phyloP scores from a whole-genome alignment of 805 yeast genomes.

The Yarrowia yakushimensis region DNA sequence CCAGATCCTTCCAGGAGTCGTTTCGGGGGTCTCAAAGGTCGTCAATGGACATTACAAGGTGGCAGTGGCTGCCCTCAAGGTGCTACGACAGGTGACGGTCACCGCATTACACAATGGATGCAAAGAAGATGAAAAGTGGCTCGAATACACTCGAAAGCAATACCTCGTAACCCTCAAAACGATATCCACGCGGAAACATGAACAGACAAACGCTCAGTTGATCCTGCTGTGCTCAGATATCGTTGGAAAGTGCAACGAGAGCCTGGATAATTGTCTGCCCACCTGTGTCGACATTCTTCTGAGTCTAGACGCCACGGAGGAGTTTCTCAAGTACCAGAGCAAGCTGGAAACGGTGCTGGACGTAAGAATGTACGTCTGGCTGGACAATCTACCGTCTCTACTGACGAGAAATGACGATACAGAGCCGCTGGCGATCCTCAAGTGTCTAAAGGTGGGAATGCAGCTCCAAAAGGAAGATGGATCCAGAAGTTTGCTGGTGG shows the following conservation, averaged over 20 bases:
- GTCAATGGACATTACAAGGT: slow-evolving; percentile 33
- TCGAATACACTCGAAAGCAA: slow-evolving; percentile 52
- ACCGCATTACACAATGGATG: slow-evolving; percentile 31
- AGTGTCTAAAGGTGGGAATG: slow-evolving; percentile 27
- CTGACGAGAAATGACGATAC: slow-evolving; percentile 33
- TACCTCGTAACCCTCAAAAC: slow-evolving; percentile 44
- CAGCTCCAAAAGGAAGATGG: slow-evolving; percentile 10
- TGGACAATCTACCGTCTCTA: slow-evolving; percentile 33
- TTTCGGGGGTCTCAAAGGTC: slow-evolving; percentile 34
- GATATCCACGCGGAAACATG: slow-evolving; percentile 6
- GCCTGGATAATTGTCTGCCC: not conserved
- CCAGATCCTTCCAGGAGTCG: slow-evolving; percentile 36
- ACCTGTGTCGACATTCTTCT: slow-evolving; percentile 1
- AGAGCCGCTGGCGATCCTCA: slow-evolving; percentile 25
- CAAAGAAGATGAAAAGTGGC: slow-evolving; percentile 48
- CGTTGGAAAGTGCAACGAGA: slow-evolving; percentile 8
- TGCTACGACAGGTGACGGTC: slow-evolving; percentile 28
- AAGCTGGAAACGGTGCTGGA: slow-evolving; percentile 26
- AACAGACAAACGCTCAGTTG: slow-evolving; percentile 22
- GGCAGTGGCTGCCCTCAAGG: slow-evolving; percentile 26
- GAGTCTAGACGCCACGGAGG: slow-evolving; percentile 7
- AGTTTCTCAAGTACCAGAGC: not conserved
- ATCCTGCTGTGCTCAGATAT: slow-evolving; percentile 22
- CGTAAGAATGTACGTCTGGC: slow-evolving; percentile 34
- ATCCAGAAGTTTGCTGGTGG: not conserved